Percentiles rank a stretch among this genome's conserved stretches.
phyloP scores from a whole-genome alignment of 805 yeast species.

The Cephaloascus fragrans region DNA sequence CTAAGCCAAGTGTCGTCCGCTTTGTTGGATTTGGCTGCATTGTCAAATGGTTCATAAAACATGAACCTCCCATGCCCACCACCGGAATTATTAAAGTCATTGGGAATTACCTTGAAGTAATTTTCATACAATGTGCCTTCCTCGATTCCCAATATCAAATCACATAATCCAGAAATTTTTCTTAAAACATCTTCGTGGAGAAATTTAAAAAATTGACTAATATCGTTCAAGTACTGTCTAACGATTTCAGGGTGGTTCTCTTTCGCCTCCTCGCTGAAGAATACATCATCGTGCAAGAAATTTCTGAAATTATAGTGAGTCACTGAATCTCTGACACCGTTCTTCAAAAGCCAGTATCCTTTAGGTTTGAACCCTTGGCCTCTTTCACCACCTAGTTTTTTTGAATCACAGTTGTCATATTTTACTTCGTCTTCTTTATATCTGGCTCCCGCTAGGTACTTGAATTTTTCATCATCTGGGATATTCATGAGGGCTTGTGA shows the following conservation, averaged over 20 bases:
- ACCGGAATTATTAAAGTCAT: slow-evolving; percentile 14
- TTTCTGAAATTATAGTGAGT: slow-evolving; percentile 33
- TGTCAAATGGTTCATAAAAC: slow-evolving; percentile 15
- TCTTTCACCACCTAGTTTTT: slow-evolving; percentile 31
- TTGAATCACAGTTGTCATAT: slow-evolving; percentile 1
- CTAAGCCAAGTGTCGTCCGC: slow-evolving; percentile 32
- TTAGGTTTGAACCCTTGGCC: slow-evolving; percentile 39
- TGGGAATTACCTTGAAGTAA: slow-evolving; percentile 21
- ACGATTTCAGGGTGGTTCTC: slow-evolving; percentile 30
- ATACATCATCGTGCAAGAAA: slow-evolving; percentile 22
- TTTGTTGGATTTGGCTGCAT: slow-evolving; percentile 14
- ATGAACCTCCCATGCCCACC: slow-evolving; percentile 18
- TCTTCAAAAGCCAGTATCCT: slow-evolving; percentile 37
- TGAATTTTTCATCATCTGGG: slow-evolving; percentile 26
- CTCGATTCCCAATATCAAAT: slow-evolving; percentile 32
- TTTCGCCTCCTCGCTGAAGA: slow-evolving; percentile 9
- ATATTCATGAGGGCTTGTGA: slow-evolving; percentile 30
- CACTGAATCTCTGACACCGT: slow-evolving; percentile 32
- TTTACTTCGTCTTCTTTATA: slow-evolving; percentile 4
- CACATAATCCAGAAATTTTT: slow-evolving; percentile 28
- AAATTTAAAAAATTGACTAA: slow-evolving; percentile 24
- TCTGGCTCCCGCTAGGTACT: slow-evolving; percentile 29
- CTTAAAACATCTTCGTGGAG: slow-evolving; percentile 26
- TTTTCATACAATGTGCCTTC: slow-evolving; percentile 31
- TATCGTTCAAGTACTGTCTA: slow-evolving; percentile 24